Percentiles rank a stretch among this genome's conserved stretches.
Evolutionary conservation across 768 basidiomycete species (phyloP).

Genomic region (Lactarius deliciosus): DNA sequence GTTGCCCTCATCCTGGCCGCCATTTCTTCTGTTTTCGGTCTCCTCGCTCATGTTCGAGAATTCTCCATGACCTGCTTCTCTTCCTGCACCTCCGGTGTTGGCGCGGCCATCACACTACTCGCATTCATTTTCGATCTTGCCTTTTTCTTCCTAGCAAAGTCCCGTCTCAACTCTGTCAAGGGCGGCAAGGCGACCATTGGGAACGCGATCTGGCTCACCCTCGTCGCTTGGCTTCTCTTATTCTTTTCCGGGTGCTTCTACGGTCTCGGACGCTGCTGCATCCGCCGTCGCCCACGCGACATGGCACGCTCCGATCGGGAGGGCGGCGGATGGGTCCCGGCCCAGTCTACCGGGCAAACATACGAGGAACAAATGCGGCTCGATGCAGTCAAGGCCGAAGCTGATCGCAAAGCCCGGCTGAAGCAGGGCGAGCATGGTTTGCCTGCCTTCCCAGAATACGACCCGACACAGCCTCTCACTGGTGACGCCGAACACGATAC

Average conservation of each 20-base stretch:
- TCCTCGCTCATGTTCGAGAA: slow-evolving; percentile 85
- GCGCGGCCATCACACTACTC: slow-evolving; percentile 71
- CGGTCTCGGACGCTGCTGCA: slow-evolving; percentile 80
- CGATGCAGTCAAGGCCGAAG: slow-evolving; percentile 85
- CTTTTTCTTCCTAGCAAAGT: slow-evolving; percentile 85
- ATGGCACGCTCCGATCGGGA: slow-evolving; percentile 34
- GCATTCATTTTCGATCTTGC: slow-evolving; percentile 94
- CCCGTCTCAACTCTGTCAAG: slow-evolving; percentile 70
- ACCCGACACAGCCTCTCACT: slow-evolving; percentile 61
- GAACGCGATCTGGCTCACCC: slow-evolving; percentile 88
- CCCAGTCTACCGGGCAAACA: slow-evolving; percentile 34
- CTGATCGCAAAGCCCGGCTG: slow-evolving; percentile 74
- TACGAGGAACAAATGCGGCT: slow-evolving; percentile 70
- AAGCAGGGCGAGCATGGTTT: slow-evolving; percentile 61
- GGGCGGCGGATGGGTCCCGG: slow-evolving; percentile 25
- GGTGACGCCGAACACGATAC: slow-evolving; percentile 52
- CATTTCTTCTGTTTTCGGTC: slow-evolving; percentile 73
- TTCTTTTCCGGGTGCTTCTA: slow-evolving; percentile 93
- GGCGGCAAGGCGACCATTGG: slow-evolving; percentile 82
- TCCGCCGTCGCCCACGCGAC: slow-evolving; percentile 52
- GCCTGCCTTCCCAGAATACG: slow-evolving; percentile 71
- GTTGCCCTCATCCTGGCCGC: slow-evolving; percentile 77
- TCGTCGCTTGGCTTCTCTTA: slow-evolving; percentile 80
- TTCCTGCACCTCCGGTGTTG: slow-evolving; percentile 77
- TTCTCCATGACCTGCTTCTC: slow-evolving; percentile 85